Percentiles rank a stretch among this genome's conserved stretches.
Evolutionary conservation across 306 rosid genomes (phyloP).

Genomic region (Fragaria iinumae): DNA sequence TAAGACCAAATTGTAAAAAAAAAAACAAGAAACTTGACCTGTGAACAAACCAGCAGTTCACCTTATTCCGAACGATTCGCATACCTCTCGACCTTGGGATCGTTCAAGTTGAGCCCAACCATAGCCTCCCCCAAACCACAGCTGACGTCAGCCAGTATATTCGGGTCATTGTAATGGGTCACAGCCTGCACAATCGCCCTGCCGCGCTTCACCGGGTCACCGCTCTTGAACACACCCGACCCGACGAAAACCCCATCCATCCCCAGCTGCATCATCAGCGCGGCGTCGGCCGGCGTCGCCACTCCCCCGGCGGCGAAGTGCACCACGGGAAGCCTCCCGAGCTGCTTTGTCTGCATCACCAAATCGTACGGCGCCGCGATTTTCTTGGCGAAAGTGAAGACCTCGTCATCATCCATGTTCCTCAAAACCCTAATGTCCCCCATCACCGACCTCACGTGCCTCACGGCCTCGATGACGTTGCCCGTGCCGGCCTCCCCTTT

Average conservation of each 20-base stretch:
- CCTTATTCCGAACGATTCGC: conserved; percentile 64
- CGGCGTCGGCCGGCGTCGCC: conserved; percentile 91
- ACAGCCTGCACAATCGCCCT: conserved; percentile 93
- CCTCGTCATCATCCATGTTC: conserved; percentile 92
- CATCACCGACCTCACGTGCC: conserved; percentile 83
- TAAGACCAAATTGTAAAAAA: background rate
- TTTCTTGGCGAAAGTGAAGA: conserved; percentile 70
- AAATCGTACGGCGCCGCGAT: conserved; percentile 83
- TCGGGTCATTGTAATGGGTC: conserved; percentile 80
- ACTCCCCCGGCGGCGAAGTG: conserved; percentile 92
- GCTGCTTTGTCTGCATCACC: conserved; percentile 88
- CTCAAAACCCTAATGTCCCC: conserved; percentile 71
- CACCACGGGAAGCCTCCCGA: conserved; percentile 86
- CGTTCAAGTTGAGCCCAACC: conserved; percentile 79
- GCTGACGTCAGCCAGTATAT: conserved; percentile 70
- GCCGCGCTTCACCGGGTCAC: conserved; percentile 82
- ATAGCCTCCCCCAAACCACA: conserved; percentile 91
- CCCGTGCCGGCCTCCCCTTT: conserved; percentile 93
- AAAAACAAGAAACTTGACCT: background rate
- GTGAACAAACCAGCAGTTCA: background rate
- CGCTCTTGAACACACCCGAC: conserved; percentile 90
- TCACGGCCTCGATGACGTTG: conserved; percentile 70
- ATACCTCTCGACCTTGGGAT: conserved; percentile 73
- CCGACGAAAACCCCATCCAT: conserved; percentile 91
- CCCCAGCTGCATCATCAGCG: conserved; percentile 89